Evolutionary conservation across 176 grass and related monocot species (phyloP).

Genomic region (Musa schizocarpa): DNA sequence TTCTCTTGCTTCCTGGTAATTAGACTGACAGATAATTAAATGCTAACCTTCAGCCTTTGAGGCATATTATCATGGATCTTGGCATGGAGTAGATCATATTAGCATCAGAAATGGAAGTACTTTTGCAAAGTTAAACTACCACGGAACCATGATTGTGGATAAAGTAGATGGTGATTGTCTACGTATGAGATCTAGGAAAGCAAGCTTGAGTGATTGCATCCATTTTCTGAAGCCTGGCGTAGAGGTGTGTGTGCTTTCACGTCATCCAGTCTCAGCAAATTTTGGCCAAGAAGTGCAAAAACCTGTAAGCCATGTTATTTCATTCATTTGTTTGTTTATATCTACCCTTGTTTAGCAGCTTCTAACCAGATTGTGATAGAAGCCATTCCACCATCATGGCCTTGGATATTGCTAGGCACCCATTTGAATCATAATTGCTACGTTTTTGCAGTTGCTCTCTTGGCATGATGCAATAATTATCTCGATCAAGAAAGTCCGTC

Average conservation of each 20-base stretch:
- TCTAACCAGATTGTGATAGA: neutral
- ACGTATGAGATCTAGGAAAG: conserved; percentile 55
- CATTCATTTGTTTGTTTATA: neutral
- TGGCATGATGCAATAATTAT: conserved; percentile 69
- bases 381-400: too few species aligned
- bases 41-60: conserved; percentile 57
- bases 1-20: neutral
- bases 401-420: neutral
- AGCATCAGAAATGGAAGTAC: conserved; percentile 49
- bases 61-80: conserved; percentile 54
- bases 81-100: conserved; percentile 62
- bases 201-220: conserved; percentile 44
- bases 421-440: neutral
- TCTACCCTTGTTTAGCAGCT: neutral
- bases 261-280: conserved; percentile 24
- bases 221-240: conserved; percentile 50
- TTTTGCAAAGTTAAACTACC: conserved; percentile 30
- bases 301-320: conserved; percentile 35
- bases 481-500: conserved; percentile 42
- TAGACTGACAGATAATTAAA: neutral
- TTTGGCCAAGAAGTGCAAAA: conserved; percentile 16
- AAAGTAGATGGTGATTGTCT: conserved; percentile 41
- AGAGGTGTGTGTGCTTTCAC: conserved; percentile 52
- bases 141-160: conserved; percentile 24
- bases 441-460: conserved; percentile 27